A percentile compares a stretch with the other conserved stretches of the same genome.
Evolutionary conservation across 192 early-diverging fungal genomes (phyloP).

Genomic region (Bifiguratus adelaidae): DNA sequence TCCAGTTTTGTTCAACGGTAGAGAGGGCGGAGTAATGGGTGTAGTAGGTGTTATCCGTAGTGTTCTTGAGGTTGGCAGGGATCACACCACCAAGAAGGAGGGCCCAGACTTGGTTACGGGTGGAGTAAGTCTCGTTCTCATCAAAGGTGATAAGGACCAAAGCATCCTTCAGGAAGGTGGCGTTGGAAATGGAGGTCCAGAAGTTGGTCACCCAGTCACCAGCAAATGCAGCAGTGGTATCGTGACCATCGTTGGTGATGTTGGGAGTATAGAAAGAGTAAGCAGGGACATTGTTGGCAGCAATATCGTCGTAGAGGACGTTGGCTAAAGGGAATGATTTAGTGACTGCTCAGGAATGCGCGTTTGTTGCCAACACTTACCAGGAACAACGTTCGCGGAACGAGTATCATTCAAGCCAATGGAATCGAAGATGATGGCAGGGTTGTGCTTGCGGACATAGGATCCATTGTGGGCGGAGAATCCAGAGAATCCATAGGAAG

Average conservation of each 20-base stretch:
- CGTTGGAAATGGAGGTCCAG: constrained; percentile 32
- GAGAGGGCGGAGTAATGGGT: constrained; percentile 51
- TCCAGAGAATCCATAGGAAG: constrained; percentile 12
- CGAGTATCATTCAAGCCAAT: constrained; percentile 34
- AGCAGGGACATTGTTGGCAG: constrained; percentile 23
- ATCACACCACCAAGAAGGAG: constrained; percentile 29
- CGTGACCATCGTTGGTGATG: constrained; percentile 22
- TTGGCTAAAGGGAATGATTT: neutral
- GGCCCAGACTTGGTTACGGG: constrained; percentile 27
- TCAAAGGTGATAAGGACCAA: constrained; percentile 26
- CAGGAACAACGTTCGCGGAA: constrained; percentile 45
- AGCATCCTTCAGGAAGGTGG: constrained; percentile 28
- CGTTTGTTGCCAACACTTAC: neutral
- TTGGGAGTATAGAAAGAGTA: constrained; percentile 44
- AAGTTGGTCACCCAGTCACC: constrained; percentile 43
- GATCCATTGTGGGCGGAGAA: constrained; percentile 3
- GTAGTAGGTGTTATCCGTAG: constrained; percentile 45
- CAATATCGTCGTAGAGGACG: constrained; percentile 38
- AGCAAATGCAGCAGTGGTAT: constrained; percentile 32
- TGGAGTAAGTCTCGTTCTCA: constrained; percentile 17
- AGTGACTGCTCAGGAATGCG: neutral
- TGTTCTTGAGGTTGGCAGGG: constrained; percentile 9
- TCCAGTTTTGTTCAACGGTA: constrained; percentile 57
- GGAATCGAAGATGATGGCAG: constrained; percentile 41
- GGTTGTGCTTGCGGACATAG: constrained; percentile 61